These are phyloP conservation scores for Emergomyces orientalis DNA, from an alignment of 2,329 filamentous ascomycete genomes.

Conservation along the genomic window DNA sequence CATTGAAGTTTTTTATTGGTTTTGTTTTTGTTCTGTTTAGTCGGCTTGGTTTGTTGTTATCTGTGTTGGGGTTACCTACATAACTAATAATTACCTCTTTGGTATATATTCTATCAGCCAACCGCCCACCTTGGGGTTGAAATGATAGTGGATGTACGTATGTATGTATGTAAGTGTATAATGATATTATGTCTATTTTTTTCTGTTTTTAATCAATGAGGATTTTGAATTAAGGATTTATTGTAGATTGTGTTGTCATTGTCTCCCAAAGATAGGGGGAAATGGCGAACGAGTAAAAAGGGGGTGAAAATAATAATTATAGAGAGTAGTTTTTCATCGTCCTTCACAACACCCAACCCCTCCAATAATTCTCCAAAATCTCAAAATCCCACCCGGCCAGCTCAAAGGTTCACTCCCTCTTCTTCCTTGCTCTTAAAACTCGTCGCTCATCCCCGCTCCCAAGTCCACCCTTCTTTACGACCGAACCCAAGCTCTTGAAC, in stretches of 20 bases:
- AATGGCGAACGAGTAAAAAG: too few species aligned
- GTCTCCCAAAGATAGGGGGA: background rate
- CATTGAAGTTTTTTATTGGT: background rate
- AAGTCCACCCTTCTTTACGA: slow-evolving; percentile 22
- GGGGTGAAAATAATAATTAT: background rate
- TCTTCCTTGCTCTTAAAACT: slow-evolving; percentile 9
- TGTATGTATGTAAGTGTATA: background rate
- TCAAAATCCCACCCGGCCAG: too few species aligned
- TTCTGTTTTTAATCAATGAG: background rate
- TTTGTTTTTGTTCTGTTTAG: background rate
- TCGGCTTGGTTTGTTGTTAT: background rate
- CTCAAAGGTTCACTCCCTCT: slow-evolving; percentile 8
- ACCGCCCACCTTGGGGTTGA: background rate
- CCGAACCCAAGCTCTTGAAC: slow-evolving; percentile 47
- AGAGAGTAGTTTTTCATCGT: background rate
- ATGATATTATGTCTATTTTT: background rate
- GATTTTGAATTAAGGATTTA: background rate
- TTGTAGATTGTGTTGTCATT: background rate
- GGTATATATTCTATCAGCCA: background rate
- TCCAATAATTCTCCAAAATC: too few species aligned
- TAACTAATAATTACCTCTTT: background rate
- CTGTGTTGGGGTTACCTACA: background rate
- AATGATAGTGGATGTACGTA: background rate
- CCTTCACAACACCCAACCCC: too few species aligned
- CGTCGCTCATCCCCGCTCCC: slow-evolving; percentile 6